Base-by-base conservation (phyloP, 495 filamentous ascomycete species). In the Aspergillus biplanus region DNA sequence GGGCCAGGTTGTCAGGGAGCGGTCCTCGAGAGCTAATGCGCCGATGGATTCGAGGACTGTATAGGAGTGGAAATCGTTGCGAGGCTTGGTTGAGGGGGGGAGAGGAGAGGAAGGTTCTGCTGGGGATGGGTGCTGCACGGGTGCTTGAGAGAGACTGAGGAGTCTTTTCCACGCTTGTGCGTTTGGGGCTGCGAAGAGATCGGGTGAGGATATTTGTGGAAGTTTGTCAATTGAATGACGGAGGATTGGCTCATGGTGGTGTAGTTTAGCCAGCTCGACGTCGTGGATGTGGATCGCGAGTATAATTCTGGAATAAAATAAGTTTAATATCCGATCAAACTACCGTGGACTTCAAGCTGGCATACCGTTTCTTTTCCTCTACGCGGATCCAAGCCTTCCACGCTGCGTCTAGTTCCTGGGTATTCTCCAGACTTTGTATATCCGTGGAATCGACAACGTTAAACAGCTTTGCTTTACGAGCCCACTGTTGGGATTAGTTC, bases 211-310 rank as follows among this genome's bases (percentile, higher is more conserved):
- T 15, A 73, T 64, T 32, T 47, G 44, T 6, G 74, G 70, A 7
- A 75, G 44, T 31, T 62, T 66, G 6, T 62, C 50, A 57, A 69
- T 18, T 6, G 62, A 8, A 48, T 67, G 32, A 37, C 66, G 47
- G 65, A 73, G 60, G 37, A 77, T 50, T 8, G 75, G 71, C 33
- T 76, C 71, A 37, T 75, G 73, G 49, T 75, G 68, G 34, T 75
- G 67, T 5, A 75, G 58, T 31, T 48, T 64, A 8, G 73, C 72
- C 32, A 75, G 66, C 39, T 73, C 71, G n/a, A 73, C 66, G 57
- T 74, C 71, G 34, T 73, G 72, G 16, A 73, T 71, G 32, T 71
- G 55, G 27, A 72, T 62, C 5, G 64, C 68, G 9, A 74, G 18
- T 3, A 69, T 59, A n/a, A 70, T 63, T 31, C 69, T 64, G 33